Evolutionary conservation across 331 rosid genomes (phyloP), one percentile per base, ranked within the genome.

Genomic region (Erythrophleum ivorense): DNA sequence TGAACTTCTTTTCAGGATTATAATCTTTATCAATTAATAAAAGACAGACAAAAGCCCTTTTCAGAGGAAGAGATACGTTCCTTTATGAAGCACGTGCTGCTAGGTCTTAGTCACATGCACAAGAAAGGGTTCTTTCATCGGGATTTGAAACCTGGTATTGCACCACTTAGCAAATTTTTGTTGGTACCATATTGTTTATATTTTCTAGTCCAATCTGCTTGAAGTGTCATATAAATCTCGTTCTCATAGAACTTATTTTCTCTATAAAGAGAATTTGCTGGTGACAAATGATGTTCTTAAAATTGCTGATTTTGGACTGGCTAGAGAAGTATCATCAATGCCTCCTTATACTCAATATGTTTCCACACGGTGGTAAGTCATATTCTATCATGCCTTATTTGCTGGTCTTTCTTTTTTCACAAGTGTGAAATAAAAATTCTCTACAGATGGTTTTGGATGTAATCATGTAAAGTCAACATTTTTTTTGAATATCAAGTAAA

Each of bases 271-370:
- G 85, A 93, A 93, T 78, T 87, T 93, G 90, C 91, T 93, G 85
- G 97, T 90, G 89, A 88, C 94, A 16, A 85, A 88, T 64, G 93
- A 90, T 48, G 41, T 91, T 85, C 88, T 93, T 82, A 93, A 90
- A 86, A 86, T 93, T 85, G 97, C 97, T 31, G 97, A 93, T 85
- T 91, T 93, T 75, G 97, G 97, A 73, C 82, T 93, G 87, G 97
- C 94, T 82, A 87, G 97, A 85, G 97, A 93, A 88, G 87, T 85
- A 78, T 90, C 92, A 73, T 91, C 93, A 0, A 77, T 88, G 92
- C 97, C 97, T 84, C 97, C 97, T 67, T 93, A 93, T 81, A 93
- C 97, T 68, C 94, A 91, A 90, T 93, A 93, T 85, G 97, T 93
- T 82, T 91, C 97, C 86, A 93, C 97, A 45, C 91, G 97, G 71